Evolutionary conservation across 345 rosid genomes (phyloP), one percentile per base, ranked within the genome.

Genomic region (Salix udensis): DNA sequence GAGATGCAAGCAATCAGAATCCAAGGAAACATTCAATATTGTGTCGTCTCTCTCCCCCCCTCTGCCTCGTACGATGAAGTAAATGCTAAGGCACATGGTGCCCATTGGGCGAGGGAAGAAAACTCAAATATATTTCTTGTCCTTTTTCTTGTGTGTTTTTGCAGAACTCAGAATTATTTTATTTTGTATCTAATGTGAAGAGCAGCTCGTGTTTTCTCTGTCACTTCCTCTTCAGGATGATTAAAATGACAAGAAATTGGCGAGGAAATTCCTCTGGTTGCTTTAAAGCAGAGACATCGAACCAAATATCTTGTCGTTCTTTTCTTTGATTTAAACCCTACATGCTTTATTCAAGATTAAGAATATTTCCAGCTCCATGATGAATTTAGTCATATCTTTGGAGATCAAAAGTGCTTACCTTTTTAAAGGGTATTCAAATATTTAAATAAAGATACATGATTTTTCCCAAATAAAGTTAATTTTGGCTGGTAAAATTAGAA

Each of bases 1-100:
- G 18, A 11, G 74, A 52, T 7, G 2, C 24, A 30, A 1, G 30
- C 7, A 53, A 21, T 48, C 26, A 46, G 11, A 15, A 30, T 6
- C 40, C 44, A 50, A 52, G 21, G 42, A 37, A 50, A 10, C 58
- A 44, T 44, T 44, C 50, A 44, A 13, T 13, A 3, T 0, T 3
- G 14, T 13, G 50, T 44, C 16, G 14, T 44, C 23, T n/a, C 24
- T 2, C 23, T 0, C 23, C 0, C 23, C 23, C 26, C 18, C 58
- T 2, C 21, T 0, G 24, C 23, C 26, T 21, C 62, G 23, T 55
- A n/a, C 3, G 18, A 65, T 61, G 36, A 44, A 66, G 67, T 31
- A 53, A 78, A 69, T 67, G 80, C 67, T 40, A 64, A 55, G 76
- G 80, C 86, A 76, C 62, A 71, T 78, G 86, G 75, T 64, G 78